Conservation (phyloP, 2,329 filamentous ascomycete species). For the Tolypocladium sp. region DNA sequence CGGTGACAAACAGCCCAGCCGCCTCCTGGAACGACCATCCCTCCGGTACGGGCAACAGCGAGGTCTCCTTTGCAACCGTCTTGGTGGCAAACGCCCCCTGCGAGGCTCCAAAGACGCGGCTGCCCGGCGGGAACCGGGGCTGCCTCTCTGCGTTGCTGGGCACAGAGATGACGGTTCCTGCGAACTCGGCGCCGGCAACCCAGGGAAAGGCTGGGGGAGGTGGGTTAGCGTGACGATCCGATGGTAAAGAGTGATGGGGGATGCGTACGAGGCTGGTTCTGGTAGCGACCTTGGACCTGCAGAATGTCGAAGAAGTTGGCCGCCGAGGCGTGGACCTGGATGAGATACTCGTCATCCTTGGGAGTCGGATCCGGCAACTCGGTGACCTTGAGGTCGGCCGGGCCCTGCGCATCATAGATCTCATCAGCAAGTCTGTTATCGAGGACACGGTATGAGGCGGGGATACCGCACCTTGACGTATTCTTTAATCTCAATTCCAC, state of each 20-base stretch:
- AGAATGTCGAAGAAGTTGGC: constrained; percentile 97
- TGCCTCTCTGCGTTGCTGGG: constrained; percentile 40
- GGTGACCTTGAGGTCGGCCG: constrained; percentile 67
- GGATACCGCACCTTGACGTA: constrained; percentile 56
- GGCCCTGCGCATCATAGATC: constrained; percentile 45
- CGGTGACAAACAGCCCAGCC: constrained; percentile 84
- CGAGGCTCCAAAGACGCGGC: constrained; percentile 75
- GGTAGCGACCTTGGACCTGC: constrained; percentile 92
- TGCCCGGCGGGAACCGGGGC: constrained; percentile 64
- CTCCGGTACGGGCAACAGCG: constrained; percentile 63
- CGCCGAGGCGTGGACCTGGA: constrained; percentile 77
- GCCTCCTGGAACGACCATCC: constrained; percentile 81
- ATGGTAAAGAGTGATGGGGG: background rate
- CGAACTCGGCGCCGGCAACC: constrained; percentile 81
- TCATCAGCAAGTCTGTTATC: background rate
- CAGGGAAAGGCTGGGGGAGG: constrained; percentile 59
- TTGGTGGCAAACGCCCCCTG: constrained; percentile 83
- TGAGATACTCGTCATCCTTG: constrained; percentile 67
- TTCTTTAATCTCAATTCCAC: constrained; percentile 47
- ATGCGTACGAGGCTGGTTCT: constrained; percentile 64
- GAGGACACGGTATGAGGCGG: background rate
- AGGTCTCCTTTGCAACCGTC: constrained; percentile 55
- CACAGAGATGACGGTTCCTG: constrained; percentile 62
- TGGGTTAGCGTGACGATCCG: background rate
- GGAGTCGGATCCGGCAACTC: constrained; percentile 68